phyloP scores from a whole-genome alignment of 306 rosid genomes.

The Lagenaria siceraria region DNA sequence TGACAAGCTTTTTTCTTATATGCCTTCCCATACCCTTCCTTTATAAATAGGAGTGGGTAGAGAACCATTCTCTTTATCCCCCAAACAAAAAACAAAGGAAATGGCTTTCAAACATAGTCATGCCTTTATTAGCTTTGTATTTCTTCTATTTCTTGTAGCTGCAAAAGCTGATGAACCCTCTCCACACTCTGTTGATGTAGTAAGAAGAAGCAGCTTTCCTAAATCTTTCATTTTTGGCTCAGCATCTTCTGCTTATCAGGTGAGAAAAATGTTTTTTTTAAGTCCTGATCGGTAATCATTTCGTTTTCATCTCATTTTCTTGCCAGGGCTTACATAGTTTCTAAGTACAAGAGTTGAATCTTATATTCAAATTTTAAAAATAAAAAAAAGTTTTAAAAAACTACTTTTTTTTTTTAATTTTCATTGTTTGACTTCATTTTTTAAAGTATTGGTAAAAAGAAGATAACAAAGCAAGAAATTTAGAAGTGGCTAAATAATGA shows the following conservation, averaged over 20 bases:
- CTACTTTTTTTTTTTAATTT: too few species aligned
- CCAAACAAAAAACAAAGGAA: neutral
- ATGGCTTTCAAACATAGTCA: neutral
- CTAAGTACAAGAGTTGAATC: too few species aligned
- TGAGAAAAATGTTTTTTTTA: too few species aligned
- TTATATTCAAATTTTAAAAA: too few species aligned
- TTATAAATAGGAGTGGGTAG: neutral
- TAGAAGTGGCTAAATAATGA: too few species aligned
- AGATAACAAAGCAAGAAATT: too few species aligned
- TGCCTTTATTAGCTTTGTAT: neutral
- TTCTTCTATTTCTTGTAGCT: neutral
- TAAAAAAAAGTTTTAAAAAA: too few species aligned
- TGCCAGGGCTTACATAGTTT: too few species aligned
- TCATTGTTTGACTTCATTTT: too few species aligned
- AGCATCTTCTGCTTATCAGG: constrained; percentile 25
- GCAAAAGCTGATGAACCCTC: neutral
- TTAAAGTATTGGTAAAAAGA: too few species aligned
- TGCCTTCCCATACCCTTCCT: neutral
- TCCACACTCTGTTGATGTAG: neutral
- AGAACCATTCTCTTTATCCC: neutral
- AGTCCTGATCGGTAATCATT: too few species aligned
- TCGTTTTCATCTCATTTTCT: too few species aligned
- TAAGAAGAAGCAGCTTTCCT: constrained; percentile 10
- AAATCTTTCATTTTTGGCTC: constrained; percentile 19
- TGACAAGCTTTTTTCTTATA: neutral